Evolutionary conservation across 1,284 basidiomycete genomes (phyloP).

Genomic region (Trametes pubescens): DNA sequence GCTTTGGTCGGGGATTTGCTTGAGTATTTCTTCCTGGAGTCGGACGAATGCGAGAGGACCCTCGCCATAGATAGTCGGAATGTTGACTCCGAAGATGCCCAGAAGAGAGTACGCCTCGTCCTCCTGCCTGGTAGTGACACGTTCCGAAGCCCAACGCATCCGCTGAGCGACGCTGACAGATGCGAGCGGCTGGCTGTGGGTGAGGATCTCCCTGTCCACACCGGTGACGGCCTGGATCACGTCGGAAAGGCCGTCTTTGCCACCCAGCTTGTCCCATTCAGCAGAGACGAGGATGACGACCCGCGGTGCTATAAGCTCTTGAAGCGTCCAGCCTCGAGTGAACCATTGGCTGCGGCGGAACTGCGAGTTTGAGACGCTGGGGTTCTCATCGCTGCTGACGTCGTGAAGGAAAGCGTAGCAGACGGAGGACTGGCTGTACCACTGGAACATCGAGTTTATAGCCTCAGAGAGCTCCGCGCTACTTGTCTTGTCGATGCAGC

Average conservation of each 20-base stretch:
- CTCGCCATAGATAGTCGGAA: constrained; percentile 20
- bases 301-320: constrained; percentile 11
- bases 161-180: constrained; percentile 3
- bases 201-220: not conserved
- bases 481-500: constrained; percentile 9
- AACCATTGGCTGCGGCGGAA: constrained; percentile 7
- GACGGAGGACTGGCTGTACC: constrained; percentile 10
- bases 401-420: constrained; percentile 17
- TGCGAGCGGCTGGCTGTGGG: not conserved
- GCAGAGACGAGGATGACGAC: constrained; percentile 8
- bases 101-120: constrained; percentile 18
- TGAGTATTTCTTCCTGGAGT: constrained; percentile 17
- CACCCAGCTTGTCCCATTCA: constrained; percentile 5
- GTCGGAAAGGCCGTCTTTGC: not conserved
- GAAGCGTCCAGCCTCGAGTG: constrained; percentile 5
- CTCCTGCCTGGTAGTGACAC: constrained; percentile 4
- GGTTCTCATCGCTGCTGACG: constrained; percentile 2
- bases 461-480: constrained; percentile 18
- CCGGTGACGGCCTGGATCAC: constrained; percentile 9
- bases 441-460: constrained; percentile 16
- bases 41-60: constrained; percentile 8
- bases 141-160: constrained; percentile 13
- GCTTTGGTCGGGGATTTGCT: constrained; percentile 2
- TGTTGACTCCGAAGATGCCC: constrained; percentile 12
- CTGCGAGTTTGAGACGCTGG: not conserved